Evolutionary conservation across 345 rosid genomes (phyloP).

Genomic region (Eucalyptus paniculata): DNA sequence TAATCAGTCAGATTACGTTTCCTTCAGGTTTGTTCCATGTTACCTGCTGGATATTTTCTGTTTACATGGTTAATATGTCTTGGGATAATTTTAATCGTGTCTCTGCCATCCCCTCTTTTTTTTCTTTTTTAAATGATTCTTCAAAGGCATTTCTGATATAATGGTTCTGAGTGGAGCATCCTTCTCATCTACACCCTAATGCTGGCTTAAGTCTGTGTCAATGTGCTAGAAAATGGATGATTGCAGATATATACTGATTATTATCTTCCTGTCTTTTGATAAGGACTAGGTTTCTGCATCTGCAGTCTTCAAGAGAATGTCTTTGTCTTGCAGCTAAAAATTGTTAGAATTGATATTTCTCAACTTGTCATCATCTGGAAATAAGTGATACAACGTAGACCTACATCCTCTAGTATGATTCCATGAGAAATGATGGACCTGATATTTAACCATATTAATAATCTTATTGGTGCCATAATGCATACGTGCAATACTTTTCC

Average conservation of each 20-base stretch:
- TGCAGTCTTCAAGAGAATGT: not conserved
- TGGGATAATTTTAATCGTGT: not conserved
- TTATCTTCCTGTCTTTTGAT: not conserved
- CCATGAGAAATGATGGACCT: not conserved
- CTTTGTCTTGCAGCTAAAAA: not conserved
- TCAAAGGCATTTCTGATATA: not conserved
- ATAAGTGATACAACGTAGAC: not conserved
- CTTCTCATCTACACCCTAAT: not conserved
- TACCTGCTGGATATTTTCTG: not conserved
- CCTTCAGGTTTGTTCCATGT: constrained; percentile 64
- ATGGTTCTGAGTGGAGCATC: not conserved
- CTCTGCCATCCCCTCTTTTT: not conserved
- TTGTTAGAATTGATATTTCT: not conserved
- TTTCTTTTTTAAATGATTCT: not conserved
- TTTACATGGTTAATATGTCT: not conserved
- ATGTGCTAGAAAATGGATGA: not conserved
- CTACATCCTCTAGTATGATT: not conserved
- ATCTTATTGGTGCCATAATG: not conserved
- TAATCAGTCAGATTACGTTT: constrained; percentile 64
- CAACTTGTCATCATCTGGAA: not conserved
- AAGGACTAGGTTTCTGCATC: not conserved
- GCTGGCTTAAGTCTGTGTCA: not conserved
- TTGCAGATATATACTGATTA: not conserved
- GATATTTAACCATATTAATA: not conserved
- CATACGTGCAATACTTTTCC: not conserved